Evolutionary conservation across 768 basidiomycete genomes (phyloP).

Genomic region (Boletus coccyginus): DNA sequence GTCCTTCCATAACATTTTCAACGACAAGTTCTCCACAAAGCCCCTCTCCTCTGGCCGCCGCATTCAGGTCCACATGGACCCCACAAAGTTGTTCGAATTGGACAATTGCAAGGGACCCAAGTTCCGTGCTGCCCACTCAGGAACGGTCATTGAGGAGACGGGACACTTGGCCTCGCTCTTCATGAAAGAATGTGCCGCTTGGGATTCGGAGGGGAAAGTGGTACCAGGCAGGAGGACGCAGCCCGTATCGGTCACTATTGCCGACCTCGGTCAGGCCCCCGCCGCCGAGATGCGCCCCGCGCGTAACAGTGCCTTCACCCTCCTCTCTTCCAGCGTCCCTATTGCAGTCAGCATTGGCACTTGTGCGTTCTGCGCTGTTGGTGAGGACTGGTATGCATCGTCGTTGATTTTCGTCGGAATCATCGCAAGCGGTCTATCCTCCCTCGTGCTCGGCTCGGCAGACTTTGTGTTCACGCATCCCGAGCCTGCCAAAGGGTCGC

Average conservation of each 20-base stretch:
- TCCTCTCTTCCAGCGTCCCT: slow-evolving; percentile 17
- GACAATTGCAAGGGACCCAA: slow-evolving; percentile 45
- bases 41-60: slow-evolving; percentile 4
- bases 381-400: slow-evolving; percentile 26
- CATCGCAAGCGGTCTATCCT: slow-evolving; percentile 28
- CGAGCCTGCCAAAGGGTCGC: slow-evolving; percentile 23
- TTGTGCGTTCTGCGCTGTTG: slow-evolving; percentile 18
- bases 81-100: slow-evolving; percentile 16
- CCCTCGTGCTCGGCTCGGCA: slow-evolving; percentile 24
- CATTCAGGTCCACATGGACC: slow-evolving; percentile 12
- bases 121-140: slow-evolving; percentile 70
- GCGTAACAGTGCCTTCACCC: background rate
- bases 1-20: background rate
- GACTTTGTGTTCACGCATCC: slow-evolving; percentile 21
- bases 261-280: slow-evolving; percentile 9
- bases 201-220: slow-evolving; percentile 5
- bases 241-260: slow-evolving; percentile 7
- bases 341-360: slow-evolving; percentile 21
- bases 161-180: slow-evolving; percentile 57
- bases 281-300: slow-evolving; percentile 4
- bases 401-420: slow-evolving; percentile 30
- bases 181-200: slow-evolving; percentile 14
- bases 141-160: slow-evolving; percentile 44
- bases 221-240: slow-evolving; percentile 10
- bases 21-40: background rate